Conservation (phyloP, 2,329 filamentous ascomycete genomes). For the Ophiostoma novo-ulmi region DNA sequence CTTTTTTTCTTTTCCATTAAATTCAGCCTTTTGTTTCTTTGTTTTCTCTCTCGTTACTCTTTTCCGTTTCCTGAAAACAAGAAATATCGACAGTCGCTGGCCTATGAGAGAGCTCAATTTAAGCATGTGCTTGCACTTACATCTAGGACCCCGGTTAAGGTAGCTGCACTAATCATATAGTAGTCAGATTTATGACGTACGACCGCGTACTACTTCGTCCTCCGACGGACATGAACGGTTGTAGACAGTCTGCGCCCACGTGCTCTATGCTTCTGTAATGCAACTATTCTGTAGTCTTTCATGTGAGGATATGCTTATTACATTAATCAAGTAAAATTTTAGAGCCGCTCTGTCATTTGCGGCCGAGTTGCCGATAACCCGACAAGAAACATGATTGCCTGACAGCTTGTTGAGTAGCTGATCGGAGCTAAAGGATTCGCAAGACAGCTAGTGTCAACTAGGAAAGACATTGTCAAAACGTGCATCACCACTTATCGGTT, state of each 20-base stretch:
- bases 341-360: neutral
- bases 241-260: neutral
- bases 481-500: neutral
- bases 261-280: neutral
- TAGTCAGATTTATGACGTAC: neutral
- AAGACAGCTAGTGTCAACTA: neutral
- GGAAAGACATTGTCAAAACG: neutral
- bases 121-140: neutral
- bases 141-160: neutral
- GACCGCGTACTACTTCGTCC: neutral
- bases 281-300: neutral
- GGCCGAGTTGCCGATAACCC: neutral
- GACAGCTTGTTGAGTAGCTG: neutral
- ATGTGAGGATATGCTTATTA: neutral
- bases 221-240: neutral
- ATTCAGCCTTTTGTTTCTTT: neutral
- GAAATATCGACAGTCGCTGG: neutral
- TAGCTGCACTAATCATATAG: neutral
- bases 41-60: neutral
- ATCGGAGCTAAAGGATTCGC: neutral
- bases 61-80: neutral
- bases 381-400: neutral
- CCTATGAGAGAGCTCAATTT: neutral
- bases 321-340: neutral
- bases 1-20: neutral